A percentile compares a stretch with the other conserved stretches of the same genome.
Evolutionary conservation across 2,329 filamentous ascomycete species (phyloP).

Genomic region (Trichoderma semiorbis): DNA sequence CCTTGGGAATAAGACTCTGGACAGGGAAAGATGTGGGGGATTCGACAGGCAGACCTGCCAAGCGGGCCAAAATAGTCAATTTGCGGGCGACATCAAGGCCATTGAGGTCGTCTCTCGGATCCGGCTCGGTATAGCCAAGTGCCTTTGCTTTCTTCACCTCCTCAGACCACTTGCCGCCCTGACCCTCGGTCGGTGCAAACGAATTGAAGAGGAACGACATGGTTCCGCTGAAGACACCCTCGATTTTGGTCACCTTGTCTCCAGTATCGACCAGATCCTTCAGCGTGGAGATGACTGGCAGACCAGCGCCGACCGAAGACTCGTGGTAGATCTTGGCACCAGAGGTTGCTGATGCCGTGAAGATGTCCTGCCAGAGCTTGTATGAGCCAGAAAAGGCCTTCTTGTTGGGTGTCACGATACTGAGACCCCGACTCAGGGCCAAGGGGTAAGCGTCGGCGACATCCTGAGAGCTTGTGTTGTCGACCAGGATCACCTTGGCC

Average conservation of each 20-base stretch:
- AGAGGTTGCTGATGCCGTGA: slow-evolving; percentile 63
- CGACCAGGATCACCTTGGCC: slow-evolving; percentile 76
- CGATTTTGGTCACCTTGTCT: slow-evolving; percentile 85
- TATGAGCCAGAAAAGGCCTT: slow-evolving; percentile 88
- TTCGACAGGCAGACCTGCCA: slow-evolving; percentile 77
- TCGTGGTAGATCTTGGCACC: slow-evolving; percentile 92
- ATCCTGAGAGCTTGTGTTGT: slow-evolving; percentile 91
- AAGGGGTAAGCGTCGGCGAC: slow-evolving; percentile 79
- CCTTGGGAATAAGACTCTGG: slow-evolving; percentile 85
- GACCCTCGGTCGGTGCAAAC: slow-evolving; percentile 76
- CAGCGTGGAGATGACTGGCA: slow-evolving; percentile 89
- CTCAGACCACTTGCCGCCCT: slow-evolving; percentile 79
- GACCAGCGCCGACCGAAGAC: slow-evolving; percentile 86
- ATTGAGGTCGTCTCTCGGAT: slow-evolving; percentile 82
- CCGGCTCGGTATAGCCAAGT: slow-evolving; percentile 87
- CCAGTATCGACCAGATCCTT: slow-evolving; percentile 94
- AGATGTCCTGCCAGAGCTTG: slow-evolving; percentile 83
- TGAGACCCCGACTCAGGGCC: slow-evolving; percentile 78
- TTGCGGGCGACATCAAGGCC: slow-evolving; percentile 92
- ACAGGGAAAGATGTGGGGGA: slow-evolving; percentile 88
- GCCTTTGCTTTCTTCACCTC: slow-evolving; percentile 92
- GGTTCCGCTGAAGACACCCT: slow-evolving; percentile 96
- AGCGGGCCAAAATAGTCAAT: slow-evolving; percentile 85
- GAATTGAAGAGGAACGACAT: slow-evolving; percentile 99
- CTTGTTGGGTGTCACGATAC: slow-evolving; percentile 95